These are phyloP conservation scores for Paxillus rubicundulus DNA, from an alignment of 768 basidiomycete species.

Conservation along the genomic window DNA sequence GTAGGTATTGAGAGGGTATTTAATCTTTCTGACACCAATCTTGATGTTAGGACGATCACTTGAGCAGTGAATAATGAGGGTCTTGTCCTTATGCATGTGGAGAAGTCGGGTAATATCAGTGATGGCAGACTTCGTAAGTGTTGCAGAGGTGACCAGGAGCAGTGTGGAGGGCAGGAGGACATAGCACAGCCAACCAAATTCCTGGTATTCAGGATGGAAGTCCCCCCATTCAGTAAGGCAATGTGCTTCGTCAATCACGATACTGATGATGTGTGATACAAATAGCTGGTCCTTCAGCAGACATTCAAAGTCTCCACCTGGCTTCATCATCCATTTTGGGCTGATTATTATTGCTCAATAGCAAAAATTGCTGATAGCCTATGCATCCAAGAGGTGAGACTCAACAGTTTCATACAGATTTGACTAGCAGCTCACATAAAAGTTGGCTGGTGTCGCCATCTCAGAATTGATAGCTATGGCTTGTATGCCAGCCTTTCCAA, in stretches of 20 bases:
- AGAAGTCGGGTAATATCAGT: background rate
- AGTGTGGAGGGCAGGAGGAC: conserved; percentile 10
- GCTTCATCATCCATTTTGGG: conserved; percentile 11
- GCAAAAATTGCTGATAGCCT: conserved; percentile 5
- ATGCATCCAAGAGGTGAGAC: background rate
- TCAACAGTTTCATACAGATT: background rate
- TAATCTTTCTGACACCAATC: conserved; percentile 15
- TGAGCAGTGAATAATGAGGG: background rate
- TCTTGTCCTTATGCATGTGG: too few relatives aligned
- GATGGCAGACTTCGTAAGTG: conserved; percentile 6
- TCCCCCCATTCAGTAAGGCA: conserved; percentile 11
- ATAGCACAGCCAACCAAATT: conserved; percentile 11
- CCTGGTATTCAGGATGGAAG: conserved; percentile 16
- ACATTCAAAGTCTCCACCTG: conserved; percentile 6
- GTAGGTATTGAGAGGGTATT: conserved; percentile 10
- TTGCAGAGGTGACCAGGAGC: conserved; percentile 16
- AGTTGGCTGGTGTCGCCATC: conserved; percentile 15
- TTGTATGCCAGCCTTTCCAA: conserved; percentile 13
- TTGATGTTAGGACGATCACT: conserved; percentile 21
- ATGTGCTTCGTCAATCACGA: conserved; percentile 24
- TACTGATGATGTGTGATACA: conserved; percentile 5
- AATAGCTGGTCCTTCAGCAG: conserved; percentile 13
- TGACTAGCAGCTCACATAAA: conserved; percentile 8
- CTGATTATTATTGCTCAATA: conserved; percentile 5
- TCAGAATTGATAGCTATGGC: conserved; percentile 19